These are phyloP conservation scores for Kalmusia sp. DNA, from an alignment of 2,329 filamentous ascomycete species.

Conservation along the genomic window DNA sequence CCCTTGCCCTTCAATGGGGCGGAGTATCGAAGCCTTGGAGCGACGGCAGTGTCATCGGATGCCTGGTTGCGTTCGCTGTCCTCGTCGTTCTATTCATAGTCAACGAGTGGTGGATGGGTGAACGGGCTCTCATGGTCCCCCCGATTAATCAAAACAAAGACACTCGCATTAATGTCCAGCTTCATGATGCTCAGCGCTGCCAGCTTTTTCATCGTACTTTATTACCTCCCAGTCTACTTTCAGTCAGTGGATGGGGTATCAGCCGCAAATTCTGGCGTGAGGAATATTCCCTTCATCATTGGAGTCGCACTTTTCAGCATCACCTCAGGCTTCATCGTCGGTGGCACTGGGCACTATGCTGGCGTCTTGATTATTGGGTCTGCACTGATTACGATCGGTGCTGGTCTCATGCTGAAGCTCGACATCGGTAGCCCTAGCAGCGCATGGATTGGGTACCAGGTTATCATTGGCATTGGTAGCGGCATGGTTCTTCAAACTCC, in stretches of 20 bases:
- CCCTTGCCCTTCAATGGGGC: conserved; percentile 56
- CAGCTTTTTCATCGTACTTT: conserved; percentile 48
- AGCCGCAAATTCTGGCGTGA: conserved; percentile 48
- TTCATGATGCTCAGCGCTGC: conserved; percentile 47
- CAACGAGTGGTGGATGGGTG: conserved; percentile 46
- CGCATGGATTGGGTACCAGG: conserved; percentile 57
- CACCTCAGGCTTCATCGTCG: conserved; percentile 31
- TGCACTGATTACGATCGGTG: conserved; percentile 39
- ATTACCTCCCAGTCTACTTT: conserved; percentile 58
- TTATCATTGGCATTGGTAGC: conserved; percentile 42
- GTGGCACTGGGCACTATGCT: conserved; percentile 41
- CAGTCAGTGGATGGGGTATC: conserved; percentile 47
- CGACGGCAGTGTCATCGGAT: conserved; percentile 49
- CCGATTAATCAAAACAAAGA: conserved; percentile 48
- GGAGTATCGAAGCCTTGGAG: conserved; percentile 32
- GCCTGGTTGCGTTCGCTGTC: conserved; percentile 43
- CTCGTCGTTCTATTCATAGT: conserved; percentile 43
- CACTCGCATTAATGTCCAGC: conserved; percentile 44
- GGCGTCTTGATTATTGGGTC: conserved; percentile 40
- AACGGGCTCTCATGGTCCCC: conserved; percentile 51
- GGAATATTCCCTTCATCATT: conserved; percentile 51
- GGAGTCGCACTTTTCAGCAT: conserved; percentile 42
- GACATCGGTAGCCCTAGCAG: conserved; percentile 38
- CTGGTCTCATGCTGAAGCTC: conserved; percentile 53
- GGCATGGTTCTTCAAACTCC: conserved; percentile 1